Evolutionary conservation across 169 alveolate genomes (phyloP), one percentile per base, ranked within the genome.

Genomic region (Cryptosporidium sp.): DNA sequence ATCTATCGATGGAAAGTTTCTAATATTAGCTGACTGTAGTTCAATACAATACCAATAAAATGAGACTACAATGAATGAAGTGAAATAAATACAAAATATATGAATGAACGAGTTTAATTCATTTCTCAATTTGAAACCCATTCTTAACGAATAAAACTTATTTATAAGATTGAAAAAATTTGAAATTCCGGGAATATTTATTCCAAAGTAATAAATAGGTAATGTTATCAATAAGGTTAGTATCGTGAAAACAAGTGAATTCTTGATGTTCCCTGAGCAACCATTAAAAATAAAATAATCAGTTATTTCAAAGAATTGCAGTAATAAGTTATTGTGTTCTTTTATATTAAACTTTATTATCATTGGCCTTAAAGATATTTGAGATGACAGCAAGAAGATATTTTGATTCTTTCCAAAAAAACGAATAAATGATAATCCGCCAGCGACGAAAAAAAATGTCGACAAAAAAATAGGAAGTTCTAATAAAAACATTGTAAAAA

Each of bases 11-110:
- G 65, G 12, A 1, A 59, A 80, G 37, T 50, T 48, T 43, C 75
- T 59, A n/a, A 80, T 35, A 45, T 59, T 80, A 9, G 41, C 5
- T 16, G 73, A 80, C 37, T 80, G 89, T 43, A 80, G 48, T 35
- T 80, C 89, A 23, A 62, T 41, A 14, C 89, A 80, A 80, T 80
- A 80, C 89, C 89, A 80, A 48, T 62, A 80, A 50, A 59, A 80
- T 12, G 69, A 14, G 12, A 80, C 89, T 1, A 45, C 33, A 62
- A 65, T 14, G 23, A 65, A 52, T 73, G 86, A 73, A 16, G 69
- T 73, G 8, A 58, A 41, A 58, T 50, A 37, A 39, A 51, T 51
- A 29, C 10, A 21, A 48, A 45, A 26, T 16, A 35, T 4, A 23
- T 8, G 3, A 4, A 16, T 10, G 0, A 69, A 37, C 5, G 80